These are phyloP conservation scores for Odontarrhena argentea DNA, from an alignment of 345 rosid genomes.

Conservation along the genomic window DNA sequence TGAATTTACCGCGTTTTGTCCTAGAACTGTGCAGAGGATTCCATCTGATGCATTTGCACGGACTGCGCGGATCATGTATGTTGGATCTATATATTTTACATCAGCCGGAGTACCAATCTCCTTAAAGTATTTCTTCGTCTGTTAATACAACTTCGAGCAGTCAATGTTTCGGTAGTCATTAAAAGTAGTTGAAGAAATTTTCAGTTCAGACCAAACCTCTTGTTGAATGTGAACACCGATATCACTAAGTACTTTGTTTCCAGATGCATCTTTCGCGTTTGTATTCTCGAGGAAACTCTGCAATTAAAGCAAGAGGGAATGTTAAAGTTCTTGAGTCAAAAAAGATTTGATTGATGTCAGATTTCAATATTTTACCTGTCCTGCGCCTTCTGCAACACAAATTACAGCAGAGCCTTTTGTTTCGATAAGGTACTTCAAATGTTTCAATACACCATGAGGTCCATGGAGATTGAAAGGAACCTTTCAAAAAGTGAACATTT, in stretches of 20 bases:
- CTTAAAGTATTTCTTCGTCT: conserved; percentile 71
- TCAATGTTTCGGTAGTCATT: neutral
- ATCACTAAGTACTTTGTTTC: conserved; percentile 71
- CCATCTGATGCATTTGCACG: conserved; percentile 90
- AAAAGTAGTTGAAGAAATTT: neutral
- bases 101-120: conserved; percentile 66
- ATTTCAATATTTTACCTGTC: conserved; percentile 53
- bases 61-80: conserved; percentile 82
- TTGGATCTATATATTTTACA: conserved; percentile 83
- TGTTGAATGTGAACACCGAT: conserved; percentile 80
- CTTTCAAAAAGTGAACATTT: conserved; percentile 33
- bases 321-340: neutral
- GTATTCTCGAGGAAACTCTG: conserved; percentile 72
- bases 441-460: conserved; percentile 76
- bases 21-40: conserved; percentile 74
- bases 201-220: conserved; percentile 56
- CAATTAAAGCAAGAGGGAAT: conserved; percentile 30
- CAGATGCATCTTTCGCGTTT: conserved; percentile 84
- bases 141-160: conserved; percentile 15
- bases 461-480: conserved; percentile 76
- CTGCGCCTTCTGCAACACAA: conserved; percentile 93
- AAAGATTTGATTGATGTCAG: neutral
- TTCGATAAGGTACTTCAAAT: conserved; percentile 77
- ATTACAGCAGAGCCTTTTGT: conserved; percentile 88
- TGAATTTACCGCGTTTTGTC: conserved; percentile 81